These are phyloP conservation scores for Rutstroemia sp. DNA, from an alignment of 2,329 filamentous ascomycete genomes.

Conservation along the genomic window DNA sequence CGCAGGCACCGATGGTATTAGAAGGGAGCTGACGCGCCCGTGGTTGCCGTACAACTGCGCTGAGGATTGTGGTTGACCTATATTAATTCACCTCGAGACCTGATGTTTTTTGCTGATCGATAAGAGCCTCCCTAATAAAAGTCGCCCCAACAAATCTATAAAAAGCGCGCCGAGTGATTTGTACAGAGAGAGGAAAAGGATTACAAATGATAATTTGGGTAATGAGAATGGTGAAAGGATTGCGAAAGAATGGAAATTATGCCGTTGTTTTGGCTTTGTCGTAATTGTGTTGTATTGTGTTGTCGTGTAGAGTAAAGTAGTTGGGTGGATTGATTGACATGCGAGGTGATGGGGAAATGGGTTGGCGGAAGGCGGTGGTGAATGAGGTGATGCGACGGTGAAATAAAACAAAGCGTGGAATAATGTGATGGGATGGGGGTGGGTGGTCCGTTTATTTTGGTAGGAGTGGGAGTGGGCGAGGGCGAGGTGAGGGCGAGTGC, in stretches of 20 bases:
- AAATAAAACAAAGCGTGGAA: neutral
- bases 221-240: neutral
- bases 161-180: neutral
- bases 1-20: slow-evolving; percentile 1
- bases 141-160: neutral
- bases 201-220: slow-evolving; percentile 5
- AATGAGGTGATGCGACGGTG: neutral
- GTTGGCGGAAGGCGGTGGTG: neutral
- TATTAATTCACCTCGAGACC: slow-evolving; percentile 1
- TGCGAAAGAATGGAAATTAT: neutral
- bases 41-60: neutral
- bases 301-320: neutral
- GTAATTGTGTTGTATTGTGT: neutral
- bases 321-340: neutral
- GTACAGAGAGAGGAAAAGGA: slow-evolving; percentile 1
- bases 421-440: too few species aligned
- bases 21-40: neutral
- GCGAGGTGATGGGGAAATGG: neutral
- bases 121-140: slow-evolving; percentile 4
- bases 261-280: neutral
- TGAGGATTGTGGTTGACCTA: neutral
- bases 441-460: too few species aligned
- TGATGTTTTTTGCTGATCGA: slow-evolving; percentile 4
- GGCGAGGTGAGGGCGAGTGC: too few species aligned
- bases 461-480: too few species aligned